These are phyloP conservation scores for Annulohypoxylon moriforme DNA, from an alignment of 495 filamentous ascomycete genomes.

Conservation along the genomic window DNA sequence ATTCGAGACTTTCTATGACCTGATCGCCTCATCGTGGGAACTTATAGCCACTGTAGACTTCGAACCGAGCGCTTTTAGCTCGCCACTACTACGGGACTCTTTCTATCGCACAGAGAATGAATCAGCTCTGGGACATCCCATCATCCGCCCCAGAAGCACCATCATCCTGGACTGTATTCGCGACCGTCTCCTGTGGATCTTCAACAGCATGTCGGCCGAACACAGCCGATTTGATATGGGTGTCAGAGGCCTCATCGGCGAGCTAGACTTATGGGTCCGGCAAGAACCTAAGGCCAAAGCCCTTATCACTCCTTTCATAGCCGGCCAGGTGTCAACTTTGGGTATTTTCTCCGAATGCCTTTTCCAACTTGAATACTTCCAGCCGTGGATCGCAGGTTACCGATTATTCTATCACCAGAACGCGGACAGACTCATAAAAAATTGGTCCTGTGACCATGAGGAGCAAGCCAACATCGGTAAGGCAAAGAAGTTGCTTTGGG, in stretches of 20 bases:
- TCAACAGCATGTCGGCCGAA: neutral
- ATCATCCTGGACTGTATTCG: neutral
- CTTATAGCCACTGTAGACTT: neutral
- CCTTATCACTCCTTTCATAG: conserved; percentile 2
- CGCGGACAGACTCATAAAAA: neutral
- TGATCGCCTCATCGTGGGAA: neutral
- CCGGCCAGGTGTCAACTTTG: neutral
- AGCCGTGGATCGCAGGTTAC: neutral
- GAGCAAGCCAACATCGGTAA: neutral
- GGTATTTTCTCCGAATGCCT: conserved; percentile 13
- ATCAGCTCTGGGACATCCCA: neutral
- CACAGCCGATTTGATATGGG: neutral
- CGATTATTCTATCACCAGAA: neutral
- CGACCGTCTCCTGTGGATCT: neutral
- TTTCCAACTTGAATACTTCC: neutral
- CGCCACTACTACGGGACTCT: neutral
- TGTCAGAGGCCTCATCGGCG: neutral
- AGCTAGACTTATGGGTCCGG: conserved; percentile 10
- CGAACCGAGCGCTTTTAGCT: neutral
- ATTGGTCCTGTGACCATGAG: neutral
- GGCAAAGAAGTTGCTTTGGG: neutral
- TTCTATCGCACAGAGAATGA: neutral
- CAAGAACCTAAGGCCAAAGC: neutral
- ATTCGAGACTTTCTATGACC: neutral
- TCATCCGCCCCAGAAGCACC: neutral